Evolutionary conservation across 495 filamentous ascomycete genomes (phyloP).

Genomic region (Aspergillus panamensis): DNA sequence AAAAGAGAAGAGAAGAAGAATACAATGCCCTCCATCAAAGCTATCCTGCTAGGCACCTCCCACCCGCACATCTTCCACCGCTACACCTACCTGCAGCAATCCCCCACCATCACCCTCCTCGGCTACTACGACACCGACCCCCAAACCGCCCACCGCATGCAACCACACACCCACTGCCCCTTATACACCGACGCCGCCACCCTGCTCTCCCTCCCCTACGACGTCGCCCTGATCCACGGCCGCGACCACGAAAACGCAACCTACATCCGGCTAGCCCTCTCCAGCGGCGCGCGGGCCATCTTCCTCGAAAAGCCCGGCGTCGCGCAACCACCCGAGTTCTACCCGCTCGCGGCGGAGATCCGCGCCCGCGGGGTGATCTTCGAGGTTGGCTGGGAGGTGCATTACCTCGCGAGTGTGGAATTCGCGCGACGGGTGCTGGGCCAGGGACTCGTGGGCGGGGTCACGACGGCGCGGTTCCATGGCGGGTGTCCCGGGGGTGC

Average conservation of each 20-base stretch:
- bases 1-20: background rate
- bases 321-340: background rate
- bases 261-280: background rate
- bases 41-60: background rate
- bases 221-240: background rate
- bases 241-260: background rate
- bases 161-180: background rate
- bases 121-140: background rate
- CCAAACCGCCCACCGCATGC: background rate
- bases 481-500: background rate
- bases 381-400: background rate
- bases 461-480: background rate
- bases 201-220: background rate
- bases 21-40: background rate
- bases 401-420: background rate
- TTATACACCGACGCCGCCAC: background rate
- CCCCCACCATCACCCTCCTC: background rate
- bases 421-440: background rate
- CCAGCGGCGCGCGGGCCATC: background rate
- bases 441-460: background rate
- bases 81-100: background rate
- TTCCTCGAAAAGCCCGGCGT: background rate
- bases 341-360: background rate
- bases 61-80: background rate
- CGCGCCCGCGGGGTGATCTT: background rate